Conservation (phyloP, 371 early-diverging fungal species). For the Rhizomucor pusillus region DNA sequence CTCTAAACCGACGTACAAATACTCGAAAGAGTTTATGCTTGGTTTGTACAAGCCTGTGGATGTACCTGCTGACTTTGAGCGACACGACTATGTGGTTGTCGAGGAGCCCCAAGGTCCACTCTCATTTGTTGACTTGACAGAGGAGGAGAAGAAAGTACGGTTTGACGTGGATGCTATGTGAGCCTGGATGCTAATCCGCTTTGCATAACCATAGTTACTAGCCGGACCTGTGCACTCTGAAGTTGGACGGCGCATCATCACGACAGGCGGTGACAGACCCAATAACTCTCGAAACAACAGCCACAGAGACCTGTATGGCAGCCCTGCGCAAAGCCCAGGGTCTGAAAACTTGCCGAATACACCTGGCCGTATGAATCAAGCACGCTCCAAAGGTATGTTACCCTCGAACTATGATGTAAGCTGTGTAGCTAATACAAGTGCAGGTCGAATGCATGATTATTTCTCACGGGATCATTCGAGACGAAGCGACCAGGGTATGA, state of each 20-base stretch:
- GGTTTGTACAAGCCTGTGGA: constrained; percentile 64
- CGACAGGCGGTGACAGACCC: constrained; percentile 14
- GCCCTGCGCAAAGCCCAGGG: constrained; percentile 41
- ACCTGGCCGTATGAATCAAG: constrained; percentile 20
- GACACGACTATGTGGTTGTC: constrained; percentile 69
- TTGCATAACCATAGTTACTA: constrained; percentile 33
- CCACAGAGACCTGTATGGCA: constrained; percentile 29
- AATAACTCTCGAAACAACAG: constrained; percentile 13
- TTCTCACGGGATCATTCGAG: constrained; percentile 18
- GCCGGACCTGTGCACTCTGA: constrained; percentile 57
- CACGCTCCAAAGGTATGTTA: constrained; percentile 22
- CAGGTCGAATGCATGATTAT: constrained; percentile 25
- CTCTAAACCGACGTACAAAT: constrained; percentile 58
- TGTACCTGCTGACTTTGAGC: constrained; percentile 67
- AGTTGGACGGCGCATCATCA: constrained; percentile 36
- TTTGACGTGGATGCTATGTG: not conserved
- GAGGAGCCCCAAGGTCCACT: constrained; percentile 63
- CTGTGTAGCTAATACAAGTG: constrained; percentile 1
- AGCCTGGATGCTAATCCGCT: not conserved
- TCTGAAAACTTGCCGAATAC: constrained; percentile 33
- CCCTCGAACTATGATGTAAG: not conserved
- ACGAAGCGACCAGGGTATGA: constrained; percentile 19
- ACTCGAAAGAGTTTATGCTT: constrained; percentile 82
- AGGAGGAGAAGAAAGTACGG: constrained; percentile 66
- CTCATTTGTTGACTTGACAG: constrained; percentile 60